Conservation (phyloP, 257 asterid species). For the Solanum okadae region DNA sequence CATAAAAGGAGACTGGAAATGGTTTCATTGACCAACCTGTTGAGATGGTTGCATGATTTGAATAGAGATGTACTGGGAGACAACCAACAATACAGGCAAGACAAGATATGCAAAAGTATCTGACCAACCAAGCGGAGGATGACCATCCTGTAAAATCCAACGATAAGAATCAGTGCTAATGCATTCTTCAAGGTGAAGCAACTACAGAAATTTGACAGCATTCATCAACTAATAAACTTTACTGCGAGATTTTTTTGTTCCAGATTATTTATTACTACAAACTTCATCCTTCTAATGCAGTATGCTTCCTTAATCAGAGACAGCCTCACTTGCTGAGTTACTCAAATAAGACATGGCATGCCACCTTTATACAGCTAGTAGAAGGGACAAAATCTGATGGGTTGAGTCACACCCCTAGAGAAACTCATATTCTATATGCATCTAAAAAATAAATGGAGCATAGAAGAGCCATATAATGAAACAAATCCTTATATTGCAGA, state of each 20-base stretch:
- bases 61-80: slow-evolving; percentile 71
- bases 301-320: neutral
- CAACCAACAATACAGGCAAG: slow-evolving; percentile 70
- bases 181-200: neutral
- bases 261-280: neutral
- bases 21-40: slow-evolving; percentile 50
- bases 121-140: slow-evolving; percentile 97
- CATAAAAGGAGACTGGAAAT: neutral
- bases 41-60: slow-evolving; percentile 82
- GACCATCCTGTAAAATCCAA: slow-evolving; percentile 66
- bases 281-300: neutral
- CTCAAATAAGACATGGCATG: neutral
- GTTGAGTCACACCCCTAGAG: neutral
- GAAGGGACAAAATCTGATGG: neutral
- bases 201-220: neutral
- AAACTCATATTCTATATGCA: neutral
- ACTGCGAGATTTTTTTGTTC: neutral
- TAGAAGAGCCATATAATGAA: neutral
- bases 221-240: neutral
- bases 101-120: slow-evolving; percentile 93
- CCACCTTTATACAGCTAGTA: neutral
- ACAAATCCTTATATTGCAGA: neutral
- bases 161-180: neutral
- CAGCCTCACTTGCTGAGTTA: neutral
- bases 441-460: neutral